These are phyloP conservation scores for Ampelomyces quisqualis DNA, from an alignment of 2,329 filamentous ascomycete species.

Conservation along the genomic window DNA sequence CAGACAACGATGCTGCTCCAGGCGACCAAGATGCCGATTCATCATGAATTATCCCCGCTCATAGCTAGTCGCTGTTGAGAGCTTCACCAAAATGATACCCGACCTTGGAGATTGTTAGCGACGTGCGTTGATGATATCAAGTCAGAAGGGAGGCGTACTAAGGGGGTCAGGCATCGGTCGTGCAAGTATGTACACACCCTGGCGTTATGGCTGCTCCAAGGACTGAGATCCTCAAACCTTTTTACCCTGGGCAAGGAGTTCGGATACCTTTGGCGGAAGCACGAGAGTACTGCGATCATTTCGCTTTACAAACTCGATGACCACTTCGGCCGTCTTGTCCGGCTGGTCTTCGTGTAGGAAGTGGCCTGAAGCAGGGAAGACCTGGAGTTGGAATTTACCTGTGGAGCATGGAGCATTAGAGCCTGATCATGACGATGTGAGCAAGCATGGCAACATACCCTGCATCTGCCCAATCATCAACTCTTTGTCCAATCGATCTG, in stretches of 20 bases:
- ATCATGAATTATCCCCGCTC: constrained; percentile 14
- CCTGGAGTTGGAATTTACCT: constrained; percentile 92
- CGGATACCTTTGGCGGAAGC: constrained; percentile 81
- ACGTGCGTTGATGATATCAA: neutral
- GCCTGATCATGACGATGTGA: constrained; percentile 3
- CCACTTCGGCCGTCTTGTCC: constrained; percentile 78
- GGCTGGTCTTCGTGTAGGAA: constrained; percentile 96
- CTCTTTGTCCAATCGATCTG: constrained; percentile 86
- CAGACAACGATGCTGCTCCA: constrained; percentile 21
- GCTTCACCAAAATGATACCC: constrained; percentile 11
- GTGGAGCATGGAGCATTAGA: constrained; percentile 42
- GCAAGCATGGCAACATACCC: constrained; percentile 54
- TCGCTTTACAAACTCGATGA: constrained; percentile 87
- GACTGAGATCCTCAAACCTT: constrained; percentile 44
- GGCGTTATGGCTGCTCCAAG: too few species aligned
- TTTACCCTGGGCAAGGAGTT: constrained; percentile 52
- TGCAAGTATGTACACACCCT: neutral
- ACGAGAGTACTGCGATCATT: constrained; percentile 86
- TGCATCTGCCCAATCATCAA: constrained; percentile 97
- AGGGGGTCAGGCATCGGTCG: neutral
- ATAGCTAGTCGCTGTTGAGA: neutral
- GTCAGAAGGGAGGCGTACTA: neutral
- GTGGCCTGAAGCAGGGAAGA: constrained; percentile 92
- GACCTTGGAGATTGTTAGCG: constrained; percentile 1
- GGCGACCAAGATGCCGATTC: constrained; percentile 19